Conservation (phyloP, 2,329 filamentous ascomycete genomes). For the Gliomastix tumulicola region DNA sequence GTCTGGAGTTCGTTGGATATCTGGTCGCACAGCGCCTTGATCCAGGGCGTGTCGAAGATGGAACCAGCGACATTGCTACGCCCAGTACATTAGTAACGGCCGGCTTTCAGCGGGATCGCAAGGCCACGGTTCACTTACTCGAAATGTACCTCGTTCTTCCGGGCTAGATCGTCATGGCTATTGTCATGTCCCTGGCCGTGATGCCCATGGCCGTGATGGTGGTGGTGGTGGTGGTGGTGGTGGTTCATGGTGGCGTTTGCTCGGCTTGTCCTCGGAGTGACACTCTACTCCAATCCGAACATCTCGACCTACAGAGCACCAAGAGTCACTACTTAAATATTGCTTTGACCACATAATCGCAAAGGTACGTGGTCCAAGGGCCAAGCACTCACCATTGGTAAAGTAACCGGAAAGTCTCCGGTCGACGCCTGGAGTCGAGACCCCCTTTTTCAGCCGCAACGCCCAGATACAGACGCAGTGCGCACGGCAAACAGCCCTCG, state of each 20-base stretch:
- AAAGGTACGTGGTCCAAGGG: no score
- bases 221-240: constrained; percentile 9
- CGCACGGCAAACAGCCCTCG: no score
- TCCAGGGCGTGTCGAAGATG: constrained; percentile 14
- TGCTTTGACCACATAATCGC: no score
- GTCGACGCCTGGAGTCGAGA: neutral
- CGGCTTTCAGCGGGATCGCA: no score
- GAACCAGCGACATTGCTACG: constrained; percentile 9
- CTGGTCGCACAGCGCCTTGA: constrained; percentile 13
- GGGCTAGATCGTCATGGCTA: constrained; percentile 7
- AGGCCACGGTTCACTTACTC: constrained; percentile 14
- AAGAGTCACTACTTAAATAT: no score
- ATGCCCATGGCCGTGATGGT: constrained; percentile 14
- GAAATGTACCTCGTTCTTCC: constrained; percentile 16
- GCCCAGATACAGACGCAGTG: no score
- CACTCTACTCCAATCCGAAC: no score
- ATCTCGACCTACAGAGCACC: no score
- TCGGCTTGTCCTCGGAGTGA: no score
- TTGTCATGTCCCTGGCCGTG: constrained; percentile 3
- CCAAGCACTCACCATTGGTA: no score
- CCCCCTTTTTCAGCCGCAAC: no score
- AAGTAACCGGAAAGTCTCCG: constrained; percentile 5
- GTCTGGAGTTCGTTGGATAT: constrained; percentile 14
- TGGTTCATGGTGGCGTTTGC: constrained; percentile 7
- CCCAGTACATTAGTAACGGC: no score